Conservation (phyloP, 306 rosid species). For the Ormosia semicastrata region DNA sequence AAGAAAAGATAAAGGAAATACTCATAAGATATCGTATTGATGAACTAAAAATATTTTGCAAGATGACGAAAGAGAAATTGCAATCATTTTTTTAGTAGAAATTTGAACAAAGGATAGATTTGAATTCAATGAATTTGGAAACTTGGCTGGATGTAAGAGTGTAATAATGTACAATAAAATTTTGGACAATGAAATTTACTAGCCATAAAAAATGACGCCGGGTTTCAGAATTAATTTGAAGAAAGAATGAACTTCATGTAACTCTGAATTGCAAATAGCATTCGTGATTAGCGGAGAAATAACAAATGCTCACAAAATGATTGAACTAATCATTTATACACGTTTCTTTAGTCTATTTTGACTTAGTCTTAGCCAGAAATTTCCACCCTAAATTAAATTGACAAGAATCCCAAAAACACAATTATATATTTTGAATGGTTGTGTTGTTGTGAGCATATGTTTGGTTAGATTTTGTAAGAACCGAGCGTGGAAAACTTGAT, state of each 20-base stretch:
- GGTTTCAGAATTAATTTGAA: conserved; percentile 8
- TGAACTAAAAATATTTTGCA: neutral
- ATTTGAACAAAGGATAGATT: neutral
- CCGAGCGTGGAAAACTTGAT: neutral
- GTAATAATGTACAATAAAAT: neutral
- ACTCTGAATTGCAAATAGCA: neutral
- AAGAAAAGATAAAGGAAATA: neutral
- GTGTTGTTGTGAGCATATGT: neutral
- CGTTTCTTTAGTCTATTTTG: neutral
- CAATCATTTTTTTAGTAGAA: neutral
- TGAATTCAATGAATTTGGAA: neutral
- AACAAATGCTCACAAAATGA: neutral
- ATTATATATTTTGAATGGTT: neutral
- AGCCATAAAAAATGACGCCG: neutral
- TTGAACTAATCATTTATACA: neutral
- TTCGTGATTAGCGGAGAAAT: conserved; percentile 17
- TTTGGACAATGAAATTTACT: neutral
- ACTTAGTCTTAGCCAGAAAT: neutral
- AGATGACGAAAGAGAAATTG: neutral
- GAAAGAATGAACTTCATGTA: conserved; percentile 5
- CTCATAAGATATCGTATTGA: neutral
- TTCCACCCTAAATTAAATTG: neutral
- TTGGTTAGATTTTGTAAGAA: neutral
- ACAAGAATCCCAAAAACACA: neutral
- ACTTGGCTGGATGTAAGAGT: neutral